Evolutionary conservation across 2,329 filamentous ascomycete genomes (phyloP).

Genomic region (Fusarium xyrophilum): DNA sequence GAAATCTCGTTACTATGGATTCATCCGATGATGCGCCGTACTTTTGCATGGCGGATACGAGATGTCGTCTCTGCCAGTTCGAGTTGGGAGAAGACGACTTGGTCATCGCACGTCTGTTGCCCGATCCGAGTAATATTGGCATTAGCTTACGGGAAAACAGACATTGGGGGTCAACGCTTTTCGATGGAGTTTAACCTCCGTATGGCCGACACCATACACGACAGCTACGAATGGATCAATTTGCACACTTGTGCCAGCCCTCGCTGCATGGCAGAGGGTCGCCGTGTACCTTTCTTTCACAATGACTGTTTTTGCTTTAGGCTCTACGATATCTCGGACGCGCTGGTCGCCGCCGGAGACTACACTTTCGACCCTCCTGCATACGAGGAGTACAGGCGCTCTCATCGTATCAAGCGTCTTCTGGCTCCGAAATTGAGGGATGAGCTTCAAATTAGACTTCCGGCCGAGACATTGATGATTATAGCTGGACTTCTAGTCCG

Average conservation of each 20-base stretch:
- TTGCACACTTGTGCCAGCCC: slow-evolving; percentile 4
- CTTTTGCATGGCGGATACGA: slow-evolving; percentile 23
- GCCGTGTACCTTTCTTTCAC: slow-evolving; percentile 11
- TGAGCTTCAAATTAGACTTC: slow-evolving; percentile 2
- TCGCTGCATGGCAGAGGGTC: neutral
- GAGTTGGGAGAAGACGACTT: slow-evolving; percentile 7
- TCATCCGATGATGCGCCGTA: slow-evolving; percentile 14
- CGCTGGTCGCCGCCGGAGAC: slow-evolving; percentile 12
- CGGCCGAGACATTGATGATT: slow-evolving; percentile 5
- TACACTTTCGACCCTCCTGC: slow-evolving; percentile 5
- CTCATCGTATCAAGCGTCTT: neutral
- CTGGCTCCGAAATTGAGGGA: slow-evolving; percentile 7
- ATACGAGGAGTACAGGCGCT: neutral
- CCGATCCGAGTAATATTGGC: neutral
- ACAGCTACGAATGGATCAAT: slow-evolving; percentile 4
- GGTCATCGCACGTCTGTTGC: slow-evolving; percentile 18
- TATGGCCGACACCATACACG: neutral
- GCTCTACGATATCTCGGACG: slow-evolving; percentile 8
- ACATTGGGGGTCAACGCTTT: slow-evolving; percentile 7
- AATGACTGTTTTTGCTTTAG: slow-evolving; percentile 12
- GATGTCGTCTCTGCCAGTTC: slow-evolving; percentile 26
- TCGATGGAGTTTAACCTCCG: neutral
- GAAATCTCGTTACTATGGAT: no score
- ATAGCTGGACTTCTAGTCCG: slow-evolving; percentile 18
- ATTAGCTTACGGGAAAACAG: slow-evolving; percentile 6